phyloP scores from a whole-genome alignment of 208 protist species.

The Acanthamoeba castellanii region DNA sequence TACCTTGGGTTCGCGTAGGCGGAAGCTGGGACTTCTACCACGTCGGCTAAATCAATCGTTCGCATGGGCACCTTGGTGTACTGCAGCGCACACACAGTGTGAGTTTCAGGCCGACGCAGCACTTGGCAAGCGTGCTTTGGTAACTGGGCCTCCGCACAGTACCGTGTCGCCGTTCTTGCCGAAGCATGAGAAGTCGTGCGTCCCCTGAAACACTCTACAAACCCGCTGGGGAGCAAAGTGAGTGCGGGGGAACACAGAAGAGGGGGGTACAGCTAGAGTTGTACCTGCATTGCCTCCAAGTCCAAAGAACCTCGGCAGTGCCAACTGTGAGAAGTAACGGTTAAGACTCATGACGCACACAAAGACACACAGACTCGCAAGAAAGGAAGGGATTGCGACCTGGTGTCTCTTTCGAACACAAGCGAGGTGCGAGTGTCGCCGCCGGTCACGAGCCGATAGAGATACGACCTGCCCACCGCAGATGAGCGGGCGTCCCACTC shows the following conservation, averaged over 20 bases:
- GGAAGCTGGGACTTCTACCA: neutral
- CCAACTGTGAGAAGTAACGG: neutral
- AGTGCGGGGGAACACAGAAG: neutral
- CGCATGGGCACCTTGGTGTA: neutral
- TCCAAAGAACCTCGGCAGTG: neutral
- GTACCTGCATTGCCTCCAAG: constrained; percentile 49
- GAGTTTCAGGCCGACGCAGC: neutral
- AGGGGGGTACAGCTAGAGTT: neutral
- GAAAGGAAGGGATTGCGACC: neutral
- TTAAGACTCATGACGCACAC: neutral
- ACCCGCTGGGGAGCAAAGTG: neutral
- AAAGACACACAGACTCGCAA: neutral
- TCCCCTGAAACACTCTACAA: constrained; percentile 17
- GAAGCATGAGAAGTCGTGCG: constrained; percentile 66
- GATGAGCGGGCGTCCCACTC: neutral
- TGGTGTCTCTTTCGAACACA: constrained; percentile 54
- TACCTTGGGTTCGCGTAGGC: neutral
- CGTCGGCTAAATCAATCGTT: neutral
- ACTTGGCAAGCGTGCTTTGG: neutral
- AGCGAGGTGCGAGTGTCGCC: neutral
- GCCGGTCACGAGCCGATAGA: constrained; percentile 5
- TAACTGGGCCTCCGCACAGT: neutral
- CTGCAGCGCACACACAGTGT: neutral
- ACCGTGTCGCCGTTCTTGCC: constrained; percentile 33
- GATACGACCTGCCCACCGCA: neutral